Percentiles rank a stretch among this genome's conserved stretches.
phyloP scores from a whole-genome alignment of 345 rosid genomes.

The Viola odorata region DNA sequence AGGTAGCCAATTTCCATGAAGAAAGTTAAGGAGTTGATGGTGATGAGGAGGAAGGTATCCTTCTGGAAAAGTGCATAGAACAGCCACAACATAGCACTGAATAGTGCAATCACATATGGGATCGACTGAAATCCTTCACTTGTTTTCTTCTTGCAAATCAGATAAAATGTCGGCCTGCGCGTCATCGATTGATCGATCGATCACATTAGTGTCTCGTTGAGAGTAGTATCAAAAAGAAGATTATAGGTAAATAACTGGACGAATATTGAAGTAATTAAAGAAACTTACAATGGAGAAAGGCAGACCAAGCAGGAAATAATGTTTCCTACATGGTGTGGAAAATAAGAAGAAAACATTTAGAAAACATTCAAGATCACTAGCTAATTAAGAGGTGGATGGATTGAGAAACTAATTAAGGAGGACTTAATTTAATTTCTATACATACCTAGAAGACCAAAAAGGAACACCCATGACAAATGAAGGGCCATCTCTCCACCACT shows the following conservation, averaged over 20 bases:
- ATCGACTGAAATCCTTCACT: slow-evolving; percentile 28
- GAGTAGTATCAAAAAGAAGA: background rate
- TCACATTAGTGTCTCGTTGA: background rate
- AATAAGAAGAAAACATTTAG: background rate
- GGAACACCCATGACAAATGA: slow-evolving; percentile 12
- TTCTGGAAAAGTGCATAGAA: slow-evolving; percentile 24
- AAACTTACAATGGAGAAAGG: slow-evolving; percentile 22
- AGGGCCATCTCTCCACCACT: slow-evolving; percentile 7
- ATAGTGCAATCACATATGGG: slow-evolving; percentile 26
- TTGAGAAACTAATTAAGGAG: background rate
- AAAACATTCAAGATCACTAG: too few species aligned
- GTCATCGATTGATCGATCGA: too few species aligned
- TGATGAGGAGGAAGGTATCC: slow-evolving; percentile 20
- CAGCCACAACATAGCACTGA: slow-evolving; percentile 33
- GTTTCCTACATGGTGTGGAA: slow-evolving; percentile 9
- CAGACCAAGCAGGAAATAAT: slow-evolving; percentile 24
- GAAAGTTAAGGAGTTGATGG: slow-evolving; percentile 26
- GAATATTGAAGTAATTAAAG: background rate
- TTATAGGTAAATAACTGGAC: too few species aligned
- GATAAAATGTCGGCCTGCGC: slow-evolving; percentile 25
- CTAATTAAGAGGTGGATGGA: background rate
- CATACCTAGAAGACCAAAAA: slow-evolving; percentile 28
- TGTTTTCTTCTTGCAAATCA: slow-evolving; percentile 28
- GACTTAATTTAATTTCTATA: background rate
- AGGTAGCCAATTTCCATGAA: slow-evolving; percentile 22